Evolutionary conservation across 2,329 filamentous ascomycete genomes (phyloP).

Genomic region (Fusarium sulawesiense): DNA sequence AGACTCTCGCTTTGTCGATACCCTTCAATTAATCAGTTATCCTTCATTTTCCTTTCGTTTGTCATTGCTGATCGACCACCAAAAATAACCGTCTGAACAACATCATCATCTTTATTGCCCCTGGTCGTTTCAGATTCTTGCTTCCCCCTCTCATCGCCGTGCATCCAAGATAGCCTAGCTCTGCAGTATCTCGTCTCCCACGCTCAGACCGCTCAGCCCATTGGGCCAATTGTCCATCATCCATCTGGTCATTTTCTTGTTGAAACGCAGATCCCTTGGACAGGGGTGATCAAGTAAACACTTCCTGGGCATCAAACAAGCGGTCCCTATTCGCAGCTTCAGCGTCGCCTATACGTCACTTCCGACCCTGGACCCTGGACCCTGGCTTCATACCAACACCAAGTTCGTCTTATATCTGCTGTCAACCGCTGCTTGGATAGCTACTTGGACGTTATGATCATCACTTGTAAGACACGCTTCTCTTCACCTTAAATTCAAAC

Average conservation of each 20-base stretch:
- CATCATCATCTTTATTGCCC: conserved; percentile 13
- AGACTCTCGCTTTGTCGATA: conserved; percentile 6
- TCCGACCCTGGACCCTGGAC: conserved; percentile 15
- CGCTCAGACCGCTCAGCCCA: conserved; percentile 23
- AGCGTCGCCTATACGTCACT: conserved; percentile 33
- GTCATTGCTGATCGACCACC: conserved; percentile 15
- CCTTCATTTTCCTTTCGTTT: conserved; percentile 13
- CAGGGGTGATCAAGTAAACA: conserved; percentile 37
- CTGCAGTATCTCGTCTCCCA: conserved; percentile 22
- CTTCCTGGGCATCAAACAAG: conserved; percentile 23
- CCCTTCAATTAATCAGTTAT: conserved; percentile 4
- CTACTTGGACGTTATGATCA: conserved; percentile 18
- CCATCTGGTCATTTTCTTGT: conserved; percentile 19
- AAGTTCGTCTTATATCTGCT: conserved; percentile 23
- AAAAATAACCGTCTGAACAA: conserved; percentile 29
- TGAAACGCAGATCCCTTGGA: conserved; percentile 31
- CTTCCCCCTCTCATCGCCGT: conserved; percentile 20
- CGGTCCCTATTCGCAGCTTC: conserved; percentile 20
- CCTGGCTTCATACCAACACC: conserved; percentile 19
- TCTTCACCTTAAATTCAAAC: conserved; percentile 14
- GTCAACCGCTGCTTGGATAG: conserved; percentile 19
- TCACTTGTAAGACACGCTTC: conserved; percentile 11
- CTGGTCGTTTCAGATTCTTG: conserved; percentile 32
- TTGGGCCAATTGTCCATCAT: conserved; percentile 12
- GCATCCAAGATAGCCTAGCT: conserved; percentile 24